Evolutionary conservation across 495 filamentous ascomycete genomes (phyloP), one percentile per base, ranked within the genome.

Genomic region (Penicillium flavigenum): DNA sequence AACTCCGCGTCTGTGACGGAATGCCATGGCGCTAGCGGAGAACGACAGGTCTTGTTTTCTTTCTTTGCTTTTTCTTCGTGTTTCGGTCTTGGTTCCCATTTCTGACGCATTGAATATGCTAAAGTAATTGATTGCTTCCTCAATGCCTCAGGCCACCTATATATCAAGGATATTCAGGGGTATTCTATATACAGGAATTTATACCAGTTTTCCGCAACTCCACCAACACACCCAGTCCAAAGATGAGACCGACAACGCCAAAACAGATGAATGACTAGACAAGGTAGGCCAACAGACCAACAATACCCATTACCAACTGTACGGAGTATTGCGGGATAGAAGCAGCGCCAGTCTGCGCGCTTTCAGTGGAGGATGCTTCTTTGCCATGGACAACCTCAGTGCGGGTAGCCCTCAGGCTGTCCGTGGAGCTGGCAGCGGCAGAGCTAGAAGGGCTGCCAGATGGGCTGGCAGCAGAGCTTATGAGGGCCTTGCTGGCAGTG

Each of bases 401-500:
- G 32, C 54, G 20, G 9, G 66, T 62, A n/a, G 38, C 38, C 32
- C 48, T 42, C 17, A 52, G 26, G 3, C 20, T 51, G 1, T 34
- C 16, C 17, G 50, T 54, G 5, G 50, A 38, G 24, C 51, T 56
- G 34, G 65, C 56, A 1, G 43, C 16, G 1, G 61, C 46, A 47
- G 53, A 68, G 57, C 57, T 59, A 11, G 62, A 67, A 4, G 59
- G 59, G 34, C 56, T 61, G 4, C 38, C 52, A 2, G 47, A 57
- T 8, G 9, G 54, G 47, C 4, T n/a, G 7, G 36, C 32, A 0
- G 63, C 53, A 1, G 64, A 64, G 55, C 61, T 61, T 59, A 67
- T 69, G 17, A 64, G 51, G 16, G 58, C 45, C 46, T 57, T 64
- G 59, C 65, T 68, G 42, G 47, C 42, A 11, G 52, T 27, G 46